phyloP scores from a whole-genome alignment of 768 basidiomycete species.

The Psilocybe subaeruginosa region DNA sequence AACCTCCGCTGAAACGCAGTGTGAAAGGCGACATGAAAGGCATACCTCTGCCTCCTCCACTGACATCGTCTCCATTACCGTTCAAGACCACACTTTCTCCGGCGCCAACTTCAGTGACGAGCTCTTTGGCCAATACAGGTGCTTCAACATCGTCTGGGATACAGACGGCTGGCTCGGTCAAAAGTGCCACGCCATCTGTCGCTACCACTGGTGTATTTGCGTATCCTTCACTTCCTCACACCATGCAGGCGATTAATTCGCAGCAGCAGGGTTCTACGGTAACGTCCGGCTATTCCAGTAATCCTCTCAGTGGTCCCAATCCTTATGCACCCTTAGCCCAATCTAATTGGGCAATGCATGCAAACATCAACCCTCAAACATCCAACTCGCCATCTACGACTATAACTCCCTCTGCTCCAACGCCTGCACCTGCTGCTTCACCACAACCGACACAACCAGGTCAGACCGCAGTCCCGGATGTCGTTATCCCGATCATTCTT shows the following conservation, averaged over 20 bases:
- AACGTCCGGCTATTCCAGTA: constrained; percentile 30
- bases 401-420: constrained; percentile 25
- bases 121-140: constrained; percentile 18
- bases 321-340: constrained; percentile 42
- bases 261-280: constrained; percentile 26
- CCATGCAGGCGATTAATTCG: constrained; percentile 24
- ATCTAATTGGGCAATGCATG: constrained; percentile 36
- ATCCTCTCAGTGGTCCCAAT: constrained; percentile 32
- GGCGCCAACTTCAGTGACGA: constrained; percentile 23
- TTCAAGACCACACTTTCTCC: constrained; percentile 40
- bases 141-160: not conserved
- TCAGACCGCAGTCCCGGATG: constrained; percentile 45
- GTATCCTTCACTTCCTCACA: constrained; percentile 36
- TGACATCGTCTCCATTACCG: constrained; percentile 65
- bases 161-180: not conserved
- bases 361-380: constrained; percentile 18
- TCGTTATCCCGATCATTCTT: constrained; percentile 78
- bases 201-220: constrained; percentile 46
- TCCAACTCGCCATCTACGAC: constrained; percentile 27
- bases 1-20: constrained; percentile 72
- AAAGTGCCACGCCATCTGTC: constrained; percentile 17
- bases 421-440: constrained; percentile 30
- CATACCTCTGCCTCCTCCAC: constrained; percentile 64
- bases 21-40: constrained; percentile 66
- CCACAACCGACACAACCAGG: constrained; percentile 20